These are phyloP conservation scores for Martiniozyma asiatica DNA, from an alignment of 1,139 yeast genomes.

Conservation along the genomic window DNA sequence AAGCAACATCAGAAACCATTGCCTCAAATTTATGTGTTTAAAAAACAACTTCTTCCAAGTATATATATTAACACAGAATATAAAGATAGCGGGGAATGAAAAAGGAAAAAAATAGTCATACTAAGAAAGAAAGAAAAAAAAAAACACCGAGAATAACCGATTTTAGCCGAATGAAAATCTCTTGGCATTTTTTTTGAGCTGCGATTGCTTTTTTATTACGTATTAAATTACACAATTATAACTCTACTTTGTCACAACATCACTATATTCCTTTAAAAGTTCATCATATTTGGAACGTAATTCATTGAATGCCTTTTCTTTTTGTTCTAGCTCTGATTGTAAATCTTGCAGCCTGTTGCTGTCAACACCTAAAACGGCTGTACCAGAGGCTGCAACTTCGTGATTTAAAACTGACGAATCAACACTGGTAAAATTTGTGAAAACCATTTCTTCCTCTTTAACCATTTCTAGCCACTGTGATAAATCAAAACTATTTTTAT, in stretches of 20 bases:
- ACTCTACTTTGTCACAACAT: constrained; percentile 22
- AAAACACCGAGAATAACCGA: no score
- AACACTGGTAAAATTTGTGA: constrained; percentile 30
- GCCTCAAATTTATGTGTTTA: no score
- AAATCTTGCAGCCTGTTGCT: constrained; percentile 23
- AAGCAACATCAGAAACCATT: no score
- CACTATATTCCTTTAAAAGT: constrained; percentile 40
- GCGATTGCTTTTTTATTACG: no score
- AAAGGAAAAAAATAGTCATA: no score
- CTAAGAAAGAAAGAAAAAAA: no score
- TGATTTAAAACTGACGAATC: constrained; percentile 19
- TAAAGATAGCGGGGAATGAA: no score
- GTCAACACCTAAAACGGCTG: constrained; percentile 4
- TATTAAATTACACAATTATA: no score
- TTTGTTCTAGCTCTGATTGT: constrained; percentile 34
- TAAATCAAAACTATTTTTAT: constrained; percentile 19
- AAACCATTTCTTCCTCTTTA: constrained; percentile 39
- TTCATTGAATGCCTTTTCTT: constrained; percentile 47
- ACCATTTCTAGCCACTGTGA: constrained; percentile 34
- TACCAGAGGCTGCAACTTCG: constrained; percentile 14
- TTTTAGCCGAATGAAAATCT: no score
- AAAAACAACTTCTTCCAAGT: no score
- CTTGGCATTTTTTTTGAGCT: no score
- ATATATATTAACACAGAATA: no score
- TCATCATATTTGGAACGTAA: constrained; percentile 51